phyloP scores from a whole-genome alignment of 2,329 filamentous ascomycete genomes.

The Shiraia sp. region DNA sequence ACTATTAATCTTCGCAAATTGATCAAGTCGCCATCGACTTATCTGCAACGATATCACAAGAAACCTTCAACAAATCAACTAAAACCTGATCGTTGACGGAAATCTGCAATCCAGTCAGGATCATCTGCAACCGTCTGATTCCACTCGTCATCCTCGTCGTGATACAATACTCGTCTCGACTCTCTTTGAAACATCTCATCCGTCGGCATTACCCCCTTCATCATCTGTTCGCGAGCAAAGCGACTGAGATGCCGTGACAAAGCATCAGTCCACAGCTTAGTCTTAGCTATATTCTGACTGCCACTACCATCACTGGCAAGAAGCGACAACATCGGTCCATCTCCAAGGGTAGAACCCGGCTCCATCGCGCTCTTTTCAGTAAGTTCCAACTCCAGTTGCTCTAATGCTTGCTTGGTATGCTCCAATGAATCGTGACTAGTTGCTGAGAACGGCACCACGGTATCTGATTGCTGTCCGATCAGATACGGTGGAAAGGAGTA shows the following conservation, averaged over 20 bases:
- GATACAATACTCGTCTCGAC: slow-evolving; percentile 50
- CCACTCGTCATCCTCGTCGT: slow-evolving; percentile 51
- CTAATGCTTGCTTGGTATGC: slow-evolving; percentile 23
- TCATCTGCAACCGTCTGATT: slow-evolving; percentile 40
- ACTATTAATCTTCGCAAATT: no score
- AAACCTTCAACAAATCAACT: no score
- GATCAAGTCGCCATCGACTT: no score
- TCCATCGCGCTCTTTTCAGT: no score
- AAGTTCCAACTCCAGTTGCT: slow-evolving; percentile 8
- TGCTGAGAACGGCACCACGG: slow-evolving; percentile 49
- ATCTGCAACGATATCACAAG: no score
- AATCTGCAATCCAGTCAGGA: slow-evolving; percentile 44
- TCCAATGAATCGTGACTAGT: slow-evolving; percentile 30
- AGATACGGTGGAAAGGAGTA: slow-evolving; percentile 53
- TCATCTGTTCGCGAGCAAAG: slow-evolving; percentile 46
- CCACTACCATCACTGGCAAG: background rate
- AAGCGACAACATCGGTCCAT: no score
- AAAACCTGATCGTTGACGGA: slow-evolving; percentile 8
- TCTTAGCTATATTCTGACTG: slow-evolving; percentile 9
- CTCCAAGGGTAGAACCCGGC: no score
- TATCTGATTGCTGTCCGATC: slow-evolving; percentile 47
- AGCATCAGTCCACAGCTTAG: slow-evolving; percentile 47
- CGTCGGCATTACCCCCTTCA: slow-evolving; percentile 45
- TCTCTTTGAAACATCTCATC: slow-evolving; percentile 55
- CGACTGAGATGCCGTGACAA: slow-evolving; percentile 48